Conservation (phyloP, 1,139 yeast species). For the Geotrichum aggregatum region DNA sequence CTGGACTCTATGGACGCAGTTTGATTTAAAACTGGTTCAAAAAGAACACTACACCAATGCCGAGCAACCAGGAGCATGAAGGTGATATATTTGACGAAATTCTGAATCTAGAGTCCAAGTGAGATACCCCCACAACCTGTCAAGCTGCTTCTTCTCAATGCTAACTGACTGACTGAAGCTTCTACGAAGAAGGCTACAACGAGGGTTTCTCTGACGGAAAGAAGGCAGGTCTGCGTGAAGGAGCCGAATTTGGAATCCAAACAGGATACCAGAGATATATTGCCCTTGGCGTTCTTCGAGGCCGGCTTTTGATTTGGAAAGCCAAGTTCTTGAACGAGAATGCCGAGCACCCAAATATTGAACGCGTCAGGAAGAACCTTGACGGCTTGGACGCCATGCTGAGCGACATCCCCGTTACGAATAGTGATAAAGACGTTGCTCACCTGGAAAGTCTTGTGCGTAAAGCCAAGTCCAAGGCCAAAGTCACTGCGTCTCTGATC, state of each 20-base stretch:
- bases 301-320: constrained; percentile 46
- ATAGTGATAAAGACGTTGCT: constrained; percentile 34
- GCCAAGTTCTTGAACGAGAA: not conserved
- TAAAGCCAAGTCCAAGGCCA: constrained; percentile 35
- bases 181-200: constrained; percentile 56
- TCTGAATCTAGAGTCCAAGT: constrained; percentile 51
- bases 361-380: constrained; percentile 6
- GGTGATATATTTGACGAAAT: constrained; percentile 45
- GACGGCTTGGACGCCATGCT: constrained; percentile 28
- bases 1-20: too few relatives aligned
- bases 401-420: constrained; percentile 31
- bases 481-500: constrained; percentile 30
- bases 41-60: constrained; percentile 7
- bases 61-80: constrained; percentile 4
- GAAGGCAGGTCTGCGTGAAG: constrained; percentile 60
- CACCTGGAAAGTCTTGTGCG: constrained; percentile 33
- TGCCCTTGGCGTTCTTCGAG: constrained; percentile 59
- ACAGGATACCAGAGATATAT: constrained; percentile 70
- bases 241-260: constrained; percentile 73
- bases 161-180: constrained; percentile 34
- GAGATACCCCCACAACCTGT: constrained; percentile 20
- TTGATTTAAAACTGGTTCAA: too few relatives aligned
- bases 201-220: constrained; percentile 50
- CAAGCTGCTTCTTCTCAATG: not conserved
- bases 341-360: constrained; percentile 1